Base-by-base conservation (phyloP, 805 yeast species). In the Hanseniaspora lachancei region DNA sequence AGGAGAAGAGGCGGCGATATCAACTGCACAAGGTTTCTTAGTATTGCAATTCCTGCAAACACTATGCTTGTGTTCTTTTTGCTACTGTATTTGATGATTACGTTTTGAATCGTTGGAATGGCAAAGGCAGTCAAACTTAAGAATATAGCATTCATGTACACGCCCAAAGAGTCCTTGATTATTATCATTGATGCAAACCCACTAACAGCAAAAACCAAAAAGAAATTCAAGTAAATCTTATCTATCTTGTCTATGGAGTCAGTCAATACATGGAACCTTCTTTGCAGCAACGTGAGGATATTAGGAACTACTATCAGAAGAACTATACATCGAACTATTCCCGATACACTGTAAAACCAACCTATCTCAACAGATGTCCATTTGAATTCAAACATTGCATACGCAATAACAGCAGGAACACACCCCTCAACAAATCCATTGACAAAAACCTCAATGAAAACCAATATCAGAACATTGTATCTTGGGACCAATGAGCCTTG, bases 1-100 rank as follows among this genome's bases (percentile, higher is more conserved):
- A 82, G 65, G 23, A 77, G 64, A 0, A 70, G n/a, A 7, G 80
- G 67, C 0, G 91, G 88, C 0, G 74, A 67, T 4, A 75, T 56
- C 58, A 82, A 68, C 55, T 70, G 66, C 3, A 76, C 66, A 0
- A 76, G 49, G 59, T 79, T 81, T 62, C 80, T 77, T 16, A 82
- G 64, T 47, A 85, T 64, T 0, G 86, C 79, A 47, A 84, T 64
- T 0, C 83, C 87, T 10, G 89, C 89, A 68, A 83, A 84, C 20
- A 81, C 72, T 64, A 83, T 87, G 24, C 95, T 93, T 5, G 79
- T 74, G 58, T 75, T 74, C 13, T 75, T 72, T 44, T 78, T 79
- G 2, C 79, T 77, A 58, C 74, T 77, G 64, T 81, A 80, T 64
- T 85, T 85, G 55, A 81, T 73, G 15, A 83, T 67, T 0, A 84